Conservation (phyloP, 1,139 yeast genomes). For the Zygosaccharomyces pseudobailii region DNA sequence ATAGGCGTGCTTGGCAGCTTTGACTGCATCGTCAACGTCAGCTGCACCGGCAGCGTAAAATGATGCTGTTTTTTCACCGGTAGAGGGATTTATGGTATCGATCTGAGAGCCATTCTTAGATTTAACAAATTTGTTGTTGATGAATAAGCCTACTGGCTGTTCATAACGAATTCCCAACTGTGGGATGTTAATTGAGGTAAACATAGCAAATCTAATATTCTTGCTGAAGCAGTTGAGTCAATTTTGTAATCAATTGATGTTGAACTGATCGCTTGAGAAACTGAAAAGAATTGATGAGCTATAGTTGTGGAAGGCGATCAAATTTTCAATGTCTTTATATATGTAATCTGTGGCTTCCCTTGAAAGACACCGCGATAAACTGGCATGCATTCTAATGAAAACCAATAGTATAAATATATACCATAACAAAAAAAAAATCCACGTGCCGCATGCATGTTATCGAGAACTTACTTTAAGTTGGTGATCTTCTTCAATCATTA, state of each 20-base stretch:
- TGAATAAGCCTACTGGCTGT: slow-evolving; percentile 64
- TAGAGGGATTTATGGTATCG: slow-evolving; percentile 60
- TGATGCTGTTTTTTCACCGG: slow-evolving; percentile 60
- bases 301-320: background rate
- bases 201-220: background rate
- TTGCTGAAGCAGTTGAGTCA: no score
- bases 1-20: slow-evolving; percentile 67
- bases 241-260: no score
- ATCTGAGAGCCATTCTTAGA: slow-evolving; percentile 48
- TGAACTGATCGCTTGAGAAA: no score
- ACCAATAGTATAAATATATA: no score
- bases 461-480: no score
- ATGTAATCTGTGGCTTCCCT: background rate
- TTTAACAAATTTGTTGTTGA: slow-evolving; percentile 55
- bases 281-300: background rate
- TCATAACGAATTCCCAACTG: slow-evolving; percentile 36
- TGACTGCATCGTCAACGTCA: slow-evolving; percentile 76
- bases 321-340: background rate
- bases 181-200: slow-evolving; percentile 13
- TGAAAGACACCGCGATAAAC: background rate
- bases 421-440: background rate
- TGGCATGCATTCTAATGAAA: background rate
- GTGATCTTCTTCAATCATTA: no score
- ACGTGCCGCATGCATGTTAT: no score
- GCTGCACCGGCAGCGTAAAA: slow-evolving; percentile 63